Evolutionary conservation across 805 yeast genomes (phyloP).

Genomic region (Candida awuae): DNA sequence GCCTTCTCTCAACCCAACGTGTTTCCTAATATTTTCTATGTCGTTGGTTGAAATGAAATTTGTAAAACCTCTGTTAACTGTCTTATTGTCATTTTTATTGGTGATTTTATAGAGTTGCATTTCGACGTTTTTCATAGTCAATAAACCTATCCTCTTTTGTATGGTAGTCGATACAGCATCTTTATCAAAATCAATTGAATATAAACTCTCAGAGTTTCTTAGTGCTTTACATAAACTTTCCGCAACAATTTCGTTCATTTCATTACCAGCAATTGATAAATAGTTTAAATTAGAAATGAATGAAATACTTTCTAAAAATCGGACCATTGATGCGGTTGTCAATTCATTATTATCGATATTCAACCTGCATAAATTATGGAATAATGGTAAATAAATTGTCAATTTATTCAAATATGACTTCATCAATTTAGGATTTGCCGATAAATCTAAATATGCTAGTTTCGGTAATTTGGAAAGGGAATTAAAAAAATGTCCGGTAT

Average conservation of each 20-base stretch:
- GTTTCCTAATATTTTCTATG: conserved; percentile 4
- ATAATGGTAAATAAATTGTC: conserved; percentile 58
- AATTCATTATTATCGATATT: conserved; percentile 67
- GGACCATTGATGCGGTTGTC: conserved; percentile 44
- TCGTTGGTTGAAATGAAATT: conserved; percentile 14
- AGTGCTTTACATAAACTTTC: conserved; percentile 64
- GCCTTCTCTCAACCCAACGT: conserved; percentile 9
- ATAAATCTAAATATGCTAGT: conserved; percentile 66
- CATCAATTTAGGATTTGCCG: conserved; percentile 60
- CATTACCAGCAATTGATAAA: conserved; percentile 61
- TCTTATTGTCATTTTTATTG: conserved; percentile 5
- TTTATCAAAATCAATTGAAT: conserved; percentile 60
- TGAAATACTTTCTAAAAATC: conserved; percentile 61
- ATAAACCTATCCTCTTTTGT: conserved; percentile 66
- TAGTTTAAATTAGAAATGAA: conserved; percentile 59
- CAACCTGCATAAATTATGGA: conserved; percentile 53
- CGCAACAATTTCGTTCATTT: conserved; percentile 49
- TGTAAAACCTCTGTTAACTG: conserved; percentile 7
- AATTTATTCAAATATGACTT: conserved; percentile 53
- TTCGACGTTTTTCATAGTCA: conserved; percentile 79
- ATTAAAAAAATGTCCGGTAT: conserved; percentile 41
- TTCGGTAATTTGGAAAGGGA: conserved; percentile 45
- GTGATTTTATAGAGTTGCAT: conserved; percentile 29
- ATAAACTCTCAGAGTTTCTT: conserved; percentile 55
- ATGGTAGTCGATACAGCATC: conserved; percentile 52